Base-by-base conservation (phyloP, 768 basidiomycete genomes). In the Tulasnella sp. region DNA sequence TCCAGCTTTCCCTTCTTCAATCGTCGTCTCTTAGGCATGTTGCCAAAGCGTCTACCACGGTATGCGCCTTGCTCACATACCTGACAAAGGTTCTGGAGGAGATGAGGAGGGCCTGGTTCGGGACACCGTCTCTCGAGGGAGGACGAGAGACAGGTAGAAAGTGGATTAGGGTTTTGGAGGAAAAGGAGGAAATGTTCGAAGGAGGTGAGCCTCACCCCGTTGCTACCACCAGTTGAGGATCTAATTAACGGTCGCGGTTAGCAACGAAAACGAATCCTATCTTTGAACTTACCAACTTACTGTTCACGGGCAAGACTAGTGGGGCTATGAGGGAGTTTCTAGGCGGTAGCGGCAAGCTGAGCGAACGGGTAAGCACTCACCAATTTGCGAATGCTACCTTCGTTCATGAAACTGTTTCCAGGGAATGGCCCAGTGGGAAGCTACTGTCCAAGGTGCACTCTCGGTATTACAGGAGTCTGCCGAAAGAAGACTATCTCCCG, bases 381-480 rank as follows among this genome's bases (percentile, higher is more conserved):
- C 42, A 46, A 21, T 60, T 6, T 11, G 27, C 43, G 15, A 37
- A 11, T 34, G 54, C 42, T n/a, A 42, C n/a, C 41, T 25, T 27
- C n/a, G 42, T 27, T 43, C n/a, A 46, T 45, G 32, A 42, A 40
- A 35, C 17, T 21, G n/a, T n/a, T 56, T 29, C 49, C 61, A 90
- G 87, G 80, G 81, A 45, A 74, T 90, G 56, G 81, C 82, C 65
- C 87, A 86, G 67, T 91, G 87, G 87, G 86, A 90, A 66, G 72
- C 78, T 1, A 80, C 79, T 3, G 77, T 88, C 62, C 73, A 74
- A 8, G 84, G 88, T 59, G 78, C 84, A 14, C 68, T 91, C 49
- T 72, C 75, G 31, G 85, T 80, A 65, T 69, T 89, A 56, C 83
- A 86, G 51, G 84, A 90, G 66, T 79, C 75, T 64, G 75, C 83